Base-by-base conservation (phyloP, 1,284 basidiomycete species). In the Tausonia pullulans region DNA sequence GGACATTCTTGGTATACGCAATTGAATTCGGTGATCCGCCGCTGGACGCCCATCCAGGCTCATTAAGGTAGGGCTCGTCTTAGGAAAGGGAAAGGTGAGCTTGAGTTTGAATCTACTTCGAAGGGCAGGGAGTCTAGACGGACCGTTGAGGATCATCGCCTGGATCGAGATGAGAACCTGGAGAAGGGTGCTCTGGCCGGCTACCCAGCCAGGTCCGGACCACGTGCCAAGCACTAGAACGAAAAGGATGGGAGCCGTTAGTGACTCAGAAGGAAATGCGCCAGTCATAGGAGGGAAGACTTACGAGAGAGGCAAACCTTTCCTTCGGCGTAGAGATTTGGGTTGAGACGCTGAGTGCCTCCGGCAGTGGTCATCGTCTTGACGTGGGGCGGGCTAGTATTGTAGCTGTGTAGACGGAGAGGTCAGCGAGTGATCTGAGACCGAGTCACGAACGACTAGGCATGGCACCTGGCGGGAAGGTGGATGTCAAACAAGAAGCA, bases 281-380 rank as follows among this genome's bases (percentile, higher is more conserved):
- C 27, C 27, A 27, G 27, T 27, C 27, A 27, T 27, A 27, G 27
- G 27, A 27, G 27, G 27, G 27, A 27, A 27, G 27, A 27, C 27
- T 27, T 2, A 27, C 27, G 78, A 48, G 87, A 90, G 52, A 95
- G 76, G 74, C 91, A 95, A 13, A 96, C 92, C 79, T 96, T 95
- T 44, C 87, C 88, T 71, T 91, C 87, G 46, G 57, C 44, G 72
- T 92, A 94, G 41, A 94, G 79, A 73, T 95, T 95, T 3, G 91
- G 91, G 70, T 94, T 94, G 77, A 92, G 91, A 41, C 92, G 83
- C 75, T 80, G 93, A 75, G 84, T 87, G 41, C 92, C 91, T 2
- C 88, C 90, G 68, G 90, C 87, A 0, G 91, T 95, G 62, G 90
- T 95, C 86, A 94, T 90, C 70, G 88, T 89, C 75, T 92, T 92